phyloP scores from a whole-genome alignment of 441 rosid genomes.

The Pelargonium cotyledonis region DNA sequence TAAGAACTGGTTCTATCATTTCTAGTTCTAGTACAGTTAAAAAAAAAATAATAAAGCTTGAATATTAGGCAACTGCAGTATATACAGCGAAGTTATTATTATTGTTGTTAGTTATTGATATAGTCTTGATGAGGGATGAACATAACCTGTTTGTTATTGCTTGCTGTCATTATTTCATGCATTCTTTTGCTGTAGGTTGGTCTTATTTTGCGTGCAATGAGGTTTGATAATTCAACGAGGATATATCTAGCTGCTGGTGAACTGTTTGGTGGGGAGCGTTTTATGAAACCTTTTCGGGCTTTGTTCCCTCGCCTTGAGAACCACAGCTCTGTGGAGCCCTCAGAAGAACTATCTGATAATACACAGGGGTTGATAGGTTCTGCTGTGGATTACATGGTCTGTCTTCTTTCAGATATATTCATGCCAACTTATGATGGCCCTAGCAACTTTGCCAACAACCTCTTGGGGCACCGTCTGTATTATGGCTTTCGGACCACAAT shows the following conservation, averaged over 20 bases:
- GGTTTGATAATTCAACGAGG: slow-evolving; percentile 77
- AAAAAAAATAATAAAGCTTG: too few species aligned
- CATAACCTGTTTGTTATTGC: background rate
- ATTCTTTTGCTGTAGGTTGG: slow-evolving; percentile 63
- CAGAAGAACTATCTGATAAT: slow-evolving; percentile 63
- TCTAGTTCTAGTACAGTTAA: too few species aligned
- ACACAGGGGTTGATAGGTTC: slow-evolving; percentile 77
- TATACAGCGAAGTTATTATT: too few species aligned
- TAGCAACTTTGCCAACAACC: slow-evolving; percentile 97
- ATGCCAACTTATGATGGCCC: slow-evolving; percentile 99
- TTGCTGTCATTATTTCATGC: background rate
- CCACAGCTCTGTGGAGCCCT: slow-evolving; percentile 78
- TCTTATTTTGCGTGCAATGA: slow-evolving; percentile 75
- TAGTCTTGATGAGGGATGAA: too few species aligned
- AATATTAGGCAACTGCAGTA: too few species aligned
- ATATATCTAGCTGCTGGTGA: slow-evolving; percentile 95
- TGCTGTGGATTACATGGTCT: slow-evolving; percentile 99
- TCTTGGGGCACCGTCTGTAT: slow-evolving; percentile 88
- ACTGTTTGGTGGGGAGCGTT: slow-evolving; percentile 83
- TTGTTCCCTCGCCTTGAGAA: slow-evolving; percentile 85
- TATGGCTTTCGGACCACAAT: slow-evolving; percentile 91
- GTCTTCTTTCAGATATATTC: slow-evolving; percentile 91
- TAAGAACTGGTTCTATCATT: too few species aligned
- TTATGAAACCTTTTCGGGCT: slow-evolving; percentile 74
- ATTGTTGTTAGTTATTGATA: background rate